Conservation (phyloP, 768 basidiomycete species). For the Hortiboletus flavorubellus region DNA sequence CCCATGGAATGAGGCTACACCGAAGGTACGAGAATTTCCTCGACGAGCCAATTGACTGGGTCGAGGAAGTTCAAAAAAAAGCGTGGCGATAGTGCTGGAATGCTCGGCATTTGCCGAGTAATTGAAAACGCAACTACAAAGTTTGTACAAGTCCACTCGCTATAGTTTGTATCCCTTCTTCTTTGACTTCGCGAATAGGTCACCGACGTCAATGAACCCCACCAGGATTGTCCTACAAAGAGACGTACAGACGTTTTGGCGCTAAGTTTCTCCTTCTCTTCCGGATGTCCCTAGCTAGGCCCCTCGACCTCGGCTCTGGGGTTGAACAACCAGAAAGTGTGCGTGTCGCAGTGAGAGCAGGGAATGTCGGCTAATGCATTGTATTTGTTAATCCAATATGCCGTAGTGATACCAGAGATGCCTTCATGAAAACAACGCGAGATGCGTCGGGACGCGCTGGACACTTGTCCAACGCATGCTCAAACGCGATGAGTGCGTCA, state of each 20-base stretch:
- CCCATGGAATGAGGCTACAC: slow-evolving; percentile 35
- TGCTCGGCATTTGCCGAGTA: background rate
- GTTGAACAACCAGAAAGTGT: background rate
- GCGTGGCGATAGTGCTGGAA: too few species aligned
- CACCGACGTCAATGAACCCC: background rate
- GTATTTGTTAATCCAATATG: slow-evolving; percentile 8
- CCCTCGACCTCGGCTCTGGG: background rate
- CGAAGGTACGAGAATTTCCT: slow-evolving; percentile 12
- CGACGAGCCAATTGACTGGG: slow-evolving; percentile 32
- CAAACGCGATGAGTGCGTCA: slow-evolving; percentile 13
- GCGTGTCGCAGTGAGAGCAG: background rate
- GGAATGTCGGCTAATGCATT: background rate
- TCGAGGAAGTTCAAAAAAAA: background rate
- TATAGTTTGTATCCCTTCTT: background rate
- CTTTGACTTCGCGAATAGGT: slow-evolving; percentile 3
- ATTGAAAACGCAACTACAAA: too few species aligned
- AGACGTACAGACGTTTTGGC: slow-evolving; percentile 8
- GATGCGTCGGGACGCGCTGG: background rate
- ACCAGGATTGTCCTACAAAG: background rate
- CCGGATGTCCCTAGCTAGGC: background rate
- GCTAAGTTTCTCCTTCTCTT: background rate
- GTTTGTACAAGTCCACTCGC: too few species aligned
- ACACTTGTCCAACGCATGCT: slow-evolving; percentile 18
- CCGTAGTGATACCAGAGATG: background rate
- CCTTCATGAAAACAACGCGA: background rate